A percentile compares a stretch with the other conserved stretches of the same genome.
Evolutionary conservation across 1,139 yeast species (phyloP).

Genomic region (Geotrichum macrosporum): DNA sequence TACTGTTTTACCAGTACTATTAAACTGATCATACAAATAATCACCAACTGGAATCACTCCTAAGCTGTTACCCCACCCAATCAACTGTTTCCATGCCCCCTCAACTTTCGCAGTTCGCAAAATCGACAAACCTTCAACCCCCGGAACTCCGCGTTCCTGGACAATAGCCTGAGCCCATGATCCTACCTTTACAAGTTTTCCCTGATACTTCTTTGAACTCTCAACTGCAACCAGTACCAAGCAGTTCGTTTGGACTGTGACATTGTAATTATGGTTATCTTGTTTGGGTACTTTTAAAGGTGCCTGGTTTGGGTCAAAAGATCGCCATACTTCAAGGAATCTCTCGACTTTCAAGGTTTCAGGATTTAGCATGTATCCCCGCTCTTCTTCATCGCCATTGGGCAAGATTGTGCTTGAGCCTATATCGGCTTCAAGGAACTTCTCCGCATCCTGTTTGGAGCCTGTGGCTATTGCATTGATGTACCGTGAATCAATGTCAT

Average conservation of each 20-base stretch:
- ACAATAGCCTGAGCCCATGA: conserved; percentile 27
- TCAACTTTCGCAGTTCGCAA: conserved; percentile 19
- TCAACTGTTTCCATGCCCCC: conserved; percentile 15
- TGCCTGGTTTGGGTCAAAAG: conserved; percentile 44
- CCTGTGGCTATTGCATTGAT: conserved; percentile 23
- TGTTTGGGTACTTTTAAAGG: conserved; percentile 36
- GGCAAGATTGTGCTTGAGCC: conserved; percentile 45
- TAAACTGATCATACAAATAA: background rate
- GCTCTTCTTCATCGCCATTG: conserved; percentile 47
- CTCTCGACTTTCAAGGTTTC: conserved; percentile 44
- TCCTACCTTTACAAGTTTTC: conserved; percentile 28
- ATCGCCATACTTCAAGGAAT: conserved; percentile 57
- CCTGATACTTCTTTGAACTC: conserved; percentile 21
- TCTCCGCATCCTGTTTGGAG: conserved; percentile 20
- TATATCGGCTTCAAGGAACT: conserved; percentile 40
- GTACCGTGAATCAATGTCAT: conserved; percentile 43
- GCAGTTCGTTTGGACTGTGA: background rate
- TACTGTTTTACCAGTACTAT: background rate
- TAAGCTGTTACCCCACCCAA: conserved; percentile 21
- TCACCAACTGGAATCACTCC: conserved; percentile 19
- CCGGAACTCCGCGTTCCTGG: conserved; percentile 12
- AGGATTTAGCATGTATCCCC: conserved; percentile 52
- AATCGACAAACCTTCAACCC: conserved; percentile 19
- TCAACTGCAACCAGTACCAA: conserved; percentile 23
- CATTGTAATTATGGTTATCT: background rate